A percentile compares a stretch with the other conserved stretches of the same genome.
Evolutionary conservation across 1,284 basidiomycete genomes (phyloP).

Genomic region (Ustilago trichophora): DNA sequence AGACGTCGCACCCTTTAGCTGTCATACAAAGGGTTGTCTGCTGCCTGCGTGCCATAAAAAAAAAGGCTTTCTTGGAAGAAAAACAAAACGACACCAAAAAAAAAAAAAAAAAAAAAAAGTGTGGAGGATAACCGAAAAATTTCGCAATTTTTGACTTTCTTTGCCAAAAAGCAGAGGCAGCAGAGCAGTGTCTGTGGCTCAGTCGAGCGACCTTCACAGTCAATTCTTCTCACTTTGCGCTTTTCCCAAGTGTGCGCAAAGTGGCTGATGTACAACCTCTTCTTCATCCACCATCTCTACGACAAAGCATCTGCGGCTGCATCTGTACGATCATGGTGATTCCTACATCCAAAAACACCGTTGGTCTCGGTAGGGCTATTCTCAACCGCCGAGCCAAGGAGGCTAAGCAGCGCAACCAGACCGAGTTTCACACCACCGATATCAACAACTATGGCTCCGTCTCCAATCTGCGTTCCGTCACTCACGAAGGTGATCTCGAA

Average conservation of each 20-base stretch:
- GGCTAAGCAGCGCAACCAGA: slow-evolving; percentile 45
- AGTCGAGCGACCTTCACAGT: slow-evolving; percentile 1
- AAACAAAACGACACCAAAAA: background rate
- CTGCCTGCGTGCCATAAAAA: no score
- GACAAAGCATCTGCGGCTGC: slow-evolving; percentile 3
- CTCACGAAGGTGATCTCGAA: slow-evolving; percentile 93
- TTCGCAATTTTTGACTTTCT: slow-evolving; percentile 6
- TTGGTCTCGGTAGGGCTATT: slow-evolving; percentile 63
- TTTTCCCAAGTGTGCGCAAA: no score
- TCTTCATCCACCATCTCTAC: background rate
- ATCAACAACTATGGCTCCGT: slow-evolving; percentile 67
- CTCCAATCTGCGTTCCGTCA: slow-evolving; percentile 81
- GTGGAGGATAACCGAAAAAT: slow-evolving; percentile 17
- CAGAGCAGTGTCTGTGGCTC: slow-evolving; percentile 2
- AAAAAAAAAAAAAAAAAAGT: slow-evolving; percentile 3
- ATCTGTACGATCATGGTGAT: slow-evolving; percentile 43
- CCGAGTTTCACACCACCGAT: slow-evolving; percentile 65
- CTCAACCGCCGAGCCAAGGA: slow-evolving; percentile 63
- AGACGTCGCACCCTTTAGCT: no score
- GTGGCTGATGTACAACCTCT: no score
- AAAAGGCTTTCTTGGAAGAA: background rate
- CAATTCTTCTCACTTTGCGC: no score
- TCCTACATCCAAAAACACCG: slow-evolving; percentile 63
- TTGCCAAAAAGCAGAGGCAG: background rate
- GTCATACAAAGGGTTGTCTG: no score